These are phyloP conservation scores for Podila minutissima DNA, from an alignment of 192 early-diverging fungal species.

Conservation along the genomic window DNA sequence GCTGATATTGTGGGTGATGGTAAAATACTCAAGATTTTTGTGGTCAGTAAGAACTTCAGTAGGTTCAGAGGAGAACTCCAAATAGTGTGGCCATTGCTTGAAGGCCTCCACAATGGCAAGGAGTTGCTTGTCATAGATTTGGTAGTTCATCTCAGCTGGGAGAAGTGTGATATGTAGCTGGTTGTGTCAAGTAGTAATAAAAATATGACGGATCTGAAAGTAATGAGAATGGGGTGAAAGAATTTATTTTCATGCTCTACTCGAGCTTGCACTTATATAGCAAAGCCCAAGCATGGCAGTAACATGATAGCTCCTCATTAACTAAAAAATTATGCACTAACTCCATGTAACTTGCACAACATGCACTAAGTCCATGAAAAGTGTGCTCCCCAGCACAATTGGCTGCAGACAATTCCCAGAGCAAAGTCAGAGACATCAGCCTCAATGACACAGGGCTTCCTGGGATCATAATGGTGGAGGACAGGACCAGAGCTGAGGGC, in stretches of 20 bases:
- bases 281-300: no score
- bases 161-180: no score
- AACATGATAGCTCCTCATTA: no score
- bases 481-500: background rate
- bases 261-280: no score
- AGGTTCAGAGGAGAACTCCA: background rate
- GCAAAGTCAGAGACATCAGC: background rate
- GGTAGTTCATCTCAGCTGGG: conserved; percentile 7
- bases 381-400: no score
- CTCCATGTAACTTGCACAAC: no score
- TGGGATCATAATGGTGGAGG: background rate
- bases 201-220: no score
- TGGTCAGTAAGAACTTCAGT: background rate
- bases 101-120: background rate
- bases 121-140: background rate
- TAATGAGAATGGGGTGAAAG: no score
- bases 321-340: no score
- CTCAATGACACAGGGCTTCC: background rate
- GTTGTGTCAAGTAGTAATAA: no score
- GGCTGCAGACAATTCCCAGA: background rate
- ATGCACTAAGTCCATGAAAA: no score
- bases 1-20: background rate
- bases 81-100: conserved; percentile 8
- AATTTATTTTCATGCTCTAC: no score
- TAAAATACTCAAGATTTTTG: background rate